Base-by-base conservation (phyloP, 352 stramenopile species). In the Phytophthora citricola region DNA sequence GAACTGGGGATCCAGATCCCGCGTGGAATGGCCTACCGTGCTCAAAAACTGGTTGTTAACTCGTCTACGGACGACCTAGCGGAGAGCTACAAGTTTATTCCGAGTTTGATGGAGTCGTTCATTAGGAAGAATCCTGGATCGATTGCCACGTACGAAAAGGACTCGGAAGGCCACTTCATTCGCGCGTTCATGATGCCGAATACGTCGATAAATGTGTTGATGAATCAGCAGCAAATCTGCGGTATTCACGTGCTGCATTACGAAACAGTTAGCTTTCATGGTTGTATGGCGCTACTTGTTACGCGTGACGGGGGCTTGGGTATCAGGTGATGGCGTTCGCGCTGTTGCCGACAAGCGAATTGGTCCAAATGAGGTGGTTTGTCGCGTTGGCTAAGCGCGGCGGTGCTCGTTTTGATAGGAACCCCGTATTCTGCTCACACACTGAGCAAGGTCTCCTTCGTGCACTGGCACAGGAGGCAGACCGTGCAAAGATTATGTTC, bases 61-160 rank as follows among this genome's bases (percentile, higher is more conserved):
- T 79, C 78, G n/a, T 87, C 86, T 0, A 87, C 80, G 5, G 84
- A 93, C 39, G 84, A 94, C 46, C 65, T 94, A 22, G 83, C 81
- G 0, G 84, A 93, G 52, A 92, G 83, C 66, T 94, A 94, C 74
- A 92, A 92, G 65, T 87, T 92, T 49, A 87, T 94, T 22, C 83
- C 86, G 20, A 91, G 80, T 32, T 53, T 94, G 22, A 66, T 93
- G 8, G 77, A 90, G 36, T 87, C 83, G 5, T 93, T 91, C 61
- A 71, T 65, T 8, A 85, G 80, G 48, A 90, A 91, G 63, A 94
- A 94, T 55, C 77, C 84, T 9, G 80, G 76, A 1, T 92, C 86
- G 0, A 82, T 68, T 7, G 75, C 85, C 5, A 71, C 67, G 15
- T 89, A 92, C 53, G 79, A 89, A 41, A 90, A 89, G 52, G 78